Evolutionary conservation across 2,329 filamentous ascomycete genomes (phyloP).

Genomic region (Trichoderma citrinoviride): DNA sequence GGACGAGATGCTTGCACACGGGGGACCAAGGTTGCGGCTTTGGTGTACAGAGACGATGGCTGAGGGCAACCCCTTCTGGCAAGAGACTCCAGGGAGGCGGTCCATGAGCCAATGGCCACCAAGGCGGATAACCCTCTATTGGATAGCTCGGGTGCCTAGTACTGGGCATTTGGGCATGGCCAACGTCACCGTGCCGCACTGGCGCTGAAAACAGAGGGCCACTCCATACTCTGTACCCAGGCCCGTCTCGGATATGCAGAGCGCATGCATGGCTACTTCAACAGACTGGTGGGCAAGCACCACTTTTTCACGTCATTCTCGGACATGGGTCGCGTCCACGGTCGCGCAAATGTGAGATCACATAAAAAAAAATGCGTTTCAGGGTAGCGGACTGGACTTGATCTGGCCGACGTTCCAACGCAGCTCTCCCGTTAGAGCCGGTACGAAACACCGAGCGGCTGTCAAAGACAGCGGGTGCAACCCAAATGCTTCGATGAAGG

Average conservation of each 20-base stretch:
- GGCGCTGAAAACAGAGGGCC: background rate
- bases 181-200: conserved; percentile 13
- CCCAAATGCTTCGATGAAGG: background rate
- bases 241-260: conserved; percentile 5
- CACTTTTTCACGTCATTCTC: conserved; percentile 12
- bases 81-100: background rate
- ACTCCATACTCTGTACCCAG: background rate
- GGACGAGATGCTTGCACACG: background rate
- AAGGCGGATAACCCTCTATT: background rate
- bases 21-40: background rate
- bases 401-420: background rate
- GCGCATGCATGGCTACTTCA: conserved; percentile 5
- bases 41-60: background rate
- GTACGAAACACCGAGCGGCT: background rate
- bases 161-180: conserved; percentile 5
- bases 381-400: background rate
- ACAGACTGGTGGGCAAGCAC: conserved; percentile 11
- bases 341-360: background rate
- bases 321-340: conserved; percentile 5
- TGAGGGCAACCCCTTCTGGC: background rate
- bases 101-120: background rate
- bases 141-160: conserved; percentile 9
- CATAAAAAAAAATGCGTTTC: background rate
- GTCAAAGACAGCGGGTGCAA: background rate
- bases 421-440: background rate